Evolutionary conservation across 192 early-diverging fungal genomes (phyloP).

Genomic region (Dispira simplex): DNA sequence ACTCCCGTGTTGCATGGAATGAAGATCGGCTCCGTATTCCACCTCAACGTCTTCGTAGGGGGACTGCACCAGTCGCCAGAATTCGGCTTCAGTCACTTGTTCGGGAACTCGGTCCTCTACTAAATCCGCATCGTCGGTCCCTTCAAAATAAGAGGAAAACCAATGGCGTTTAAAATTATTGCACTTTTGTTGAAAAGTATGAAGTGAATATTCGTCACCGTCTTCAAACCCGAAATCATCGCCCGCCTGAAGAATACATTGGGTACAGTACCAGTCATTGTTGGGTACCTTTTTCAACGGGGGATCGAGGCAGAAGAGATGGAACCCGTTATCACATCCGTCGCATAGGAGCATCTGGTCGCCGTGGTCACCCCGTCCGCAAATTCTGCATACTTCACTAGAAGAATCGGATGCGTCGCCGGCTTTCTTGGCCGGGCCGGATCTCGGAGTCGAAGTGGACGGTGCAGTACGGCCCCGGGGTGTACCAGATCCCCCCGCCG

Average conservation of each 20-base stretch:
- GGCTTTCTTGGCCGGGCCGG: neutral
- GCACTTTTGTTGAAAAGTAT: slow-evolving; percentile 61
- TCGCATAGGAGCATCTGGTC: slow-evolving; percentile 74
- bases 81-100: slow-evolving; percentile 73
- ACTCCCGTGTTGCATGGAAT: slow-evolving; percentile 81
- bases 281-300: slow-evolving; percentile 36
- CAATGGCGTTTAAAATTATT: slow-evolving; percentile 67
- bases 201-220: slow-evolving; percentile 58
- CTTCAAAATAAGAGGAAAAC: slow-evolving; percentile 38
- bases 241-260: slow-evolving; percentile 60
- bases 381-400: slow-evolving; percentile 22
- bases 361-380: slow-evolving; percentile 28
- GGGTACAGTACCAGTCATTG: slow-evolving; percentile 74
- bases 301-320: slow-evolving; percentile 64
- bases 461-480: too few species aligned
- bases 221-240: slow-evolving; percentile 93
- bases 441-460: neutral
- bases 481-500: neutral
- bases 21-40: slow-evolving; percentile 93
- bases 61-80: slow-evolving; percentile 82
- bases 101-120: slow-evolving; percentile 40
- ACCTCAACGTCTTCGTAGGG: slow-evolving; percentile 82
- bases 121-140: slow-evolving; percentile 12
- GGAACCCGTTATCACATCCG: slow-evolving; percentile 70
- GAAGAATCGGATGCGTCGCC: neutral